phyloP scores from a whole-genome alignment of 345 rosid species.

The Populus pruinosa region DNA sequence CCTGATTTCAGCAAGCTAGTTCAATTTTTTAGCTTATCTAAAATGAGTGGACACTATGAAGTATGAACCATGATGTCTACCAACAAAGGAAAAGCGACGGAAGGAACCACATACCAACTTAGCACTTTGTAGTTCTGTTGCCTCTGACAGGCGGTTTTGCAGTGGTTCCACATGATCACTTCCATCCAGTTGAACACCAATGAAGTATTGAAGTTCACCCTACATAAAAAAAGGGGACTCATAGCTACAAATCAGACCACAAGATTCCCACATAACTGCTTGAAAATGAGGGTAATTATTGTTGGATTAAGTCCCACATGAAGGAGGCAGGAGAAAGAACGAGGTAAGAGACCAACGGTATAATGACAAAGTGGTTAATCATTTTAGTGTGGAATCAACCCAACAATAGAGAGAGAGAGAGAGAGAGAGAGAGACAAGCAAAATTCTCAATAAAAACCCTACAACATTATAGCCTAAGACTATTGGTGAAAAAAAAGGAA shows the following conservation, averaged over 20 bases:
- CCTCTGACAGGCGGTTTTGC: constrained; percentile 73
- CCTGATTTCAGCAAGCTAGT: neutral
- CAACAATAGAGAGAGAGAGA: too few relatives aligned
- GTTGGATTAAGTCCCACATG: neutral
- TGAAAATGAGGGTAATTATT: neutral
- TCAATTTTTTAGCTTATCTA: neutral
- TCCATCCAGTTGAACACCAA: constrained; percentile 98
- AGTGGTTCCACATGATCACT: constrained; percentile 91
- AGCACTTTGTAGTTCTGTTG: constrained; percentile 63
- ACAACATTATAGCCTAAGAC: too few relatives aligned
- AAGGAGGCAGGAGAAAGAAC: neutral
- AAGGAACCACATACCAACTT: constrained; percentile 49
- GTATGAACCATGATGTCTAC: neutral
- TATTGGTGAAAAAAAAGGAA: neutral
- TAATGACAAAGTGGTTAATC: neutral
- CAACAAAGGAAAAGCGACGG: neutral
- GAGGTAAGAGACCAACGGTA: neutral
- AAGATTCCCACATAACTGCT: neutral
- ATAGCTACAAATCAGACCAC: neutral
- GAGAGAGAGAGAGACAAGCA: too few relatives aligned
- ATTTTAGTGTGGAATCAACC: too few relatives aligned
- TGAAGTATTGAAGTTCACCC: constrained; percentile 99
- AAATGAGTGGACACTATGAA: too few relatives aligned
- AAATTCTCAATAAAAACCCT: too few relatives aligned
- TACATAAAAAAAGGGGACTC: constrained; percentile 25